Evolutionary conservation across 805 yeast genomes (phyloP), one percentile per base, ranked within the genome.

Genomic region (Kluyveromyces aestuarii): DNA sequence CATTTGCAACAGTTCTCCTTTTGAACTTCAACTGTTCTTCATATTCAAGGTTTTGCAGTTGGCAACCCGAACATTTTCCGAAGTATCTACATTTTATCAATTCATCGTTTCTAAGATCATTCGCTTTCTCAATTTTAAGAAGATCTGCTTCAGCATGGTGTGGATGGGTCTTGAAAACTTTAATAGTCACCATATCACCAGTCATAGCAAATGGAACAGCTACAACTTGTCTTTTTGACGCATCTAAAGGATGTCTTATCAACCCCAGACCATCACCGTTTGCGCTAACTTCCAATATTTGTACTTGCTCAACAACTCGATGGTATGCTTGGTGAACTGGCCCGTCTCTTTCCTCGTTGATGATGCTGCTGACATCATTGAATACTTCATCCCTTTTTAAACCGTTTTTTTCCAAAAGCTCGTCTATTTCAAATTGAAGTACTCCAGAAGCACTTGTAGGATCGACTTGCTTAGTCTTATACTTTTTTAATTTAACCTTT

Each of bases 61-160:
- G 98, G 65, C 98, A 90, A 2, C 98, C 98, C 1, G 96, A 87
- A 64, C 97, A 90, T 53, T 80, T 79, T 13, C 96, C 96, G 69
- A 91, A 93, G 69, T 93, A 93, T 53, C 78, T 74, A 54, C 76
- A 76, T 49, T 84, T 79, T 46, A 85, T 72, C 6, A 70, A 62
- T 56, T 85, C 82, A 51, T 87, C 73, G 44, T 78, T 66, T 53
- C 87, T 59, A 78, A 68, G 42, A 55, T 62, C 3, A 53, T 84
- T 73, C 1, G 71, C 57, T 52, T 68, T 48, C 2, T 69, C 57
- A 5, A 87, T 76, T 37, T 72, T 66, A 18, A 87, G 61, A 46
- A 90, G 67, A 61, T 91, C 97, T 10, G 85, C 73, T 59, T 87
- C 95, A 45, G 79, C 85, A 63, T 80, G 84, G 39, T 68, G 69